These are phyloP conservation scores for Coemansia sp. DNA, from an alignment of 192 early-diverging fungal genomes.

Conservation along the genomic window DNA sequence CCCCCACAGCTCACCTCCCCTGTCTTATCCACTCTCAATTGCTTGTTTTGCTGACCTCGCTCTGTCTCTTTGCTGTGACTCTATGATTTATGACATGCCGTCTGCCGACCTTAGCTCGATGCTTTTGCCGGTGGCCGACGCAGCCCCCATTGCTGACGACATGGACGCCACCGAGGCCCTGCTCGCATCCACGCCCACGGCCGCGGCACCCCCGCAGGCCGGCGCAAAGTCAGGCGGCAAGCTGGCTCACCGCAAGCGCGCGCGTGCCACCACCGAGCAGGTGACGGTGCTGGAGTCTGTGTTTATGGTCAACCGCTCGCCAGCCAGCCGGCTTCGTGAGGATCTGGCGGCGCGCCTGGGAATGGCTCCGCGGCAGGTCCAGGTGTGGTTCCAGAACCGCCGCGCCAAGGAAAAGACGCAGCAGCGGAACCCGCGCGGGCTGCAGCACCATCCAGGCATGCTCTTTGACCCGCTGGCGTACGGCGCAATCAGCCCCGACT, in stretches of 20 bases:
- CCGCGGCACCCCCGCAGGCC: background rate
- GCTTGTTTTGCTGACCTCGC: conserved; percentile 6
- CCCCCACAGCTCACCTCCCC: background rate
- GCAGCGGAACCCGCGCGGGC: conserved; percentile 35
- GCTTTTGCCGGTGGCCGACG: conserved; percentile 10
- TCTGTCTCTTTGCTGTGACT: conserved; percentile 17
- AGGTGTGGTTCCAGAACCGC: conserved; percentile 88
- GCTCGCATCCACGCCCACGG: background rate
- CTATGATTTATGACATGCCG: conserved; percentile 4
- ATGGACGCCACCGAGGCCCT: background rate
- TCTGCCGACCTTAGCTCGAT: conserved; percentile 5
- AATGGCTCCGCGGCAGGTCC: conserved; percentile 72
- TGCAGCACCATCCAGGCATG: conserved; percentile 24
- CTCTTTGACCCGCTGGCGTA: conserved; percentile 26
- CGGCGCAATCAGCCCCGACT: conserved; percentile 8
- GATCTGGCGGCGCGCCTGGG: conserved; percentile 60
- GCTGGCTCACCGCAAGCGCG: conserved; percentile 53
- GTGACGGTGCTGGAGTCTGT: conserved; percentile 66
- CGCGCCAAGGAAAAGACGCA: conserved; percentile 71
- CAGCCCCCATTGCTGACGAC: conserved; percentile 1
- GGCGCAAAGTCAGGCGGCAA: conserved; percentile 17
- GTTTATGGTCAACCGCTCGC: conserved; percentile 66
- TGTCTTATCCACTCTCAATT: background rate
- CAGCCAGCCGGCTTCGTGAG: conserved; percentile 60
- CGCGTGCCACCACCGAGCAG: conserved; percentile 68